phyloP scores from a whole-genome alignment of 805 yeast genomes.

The Yarrowia sp. region DNA sequence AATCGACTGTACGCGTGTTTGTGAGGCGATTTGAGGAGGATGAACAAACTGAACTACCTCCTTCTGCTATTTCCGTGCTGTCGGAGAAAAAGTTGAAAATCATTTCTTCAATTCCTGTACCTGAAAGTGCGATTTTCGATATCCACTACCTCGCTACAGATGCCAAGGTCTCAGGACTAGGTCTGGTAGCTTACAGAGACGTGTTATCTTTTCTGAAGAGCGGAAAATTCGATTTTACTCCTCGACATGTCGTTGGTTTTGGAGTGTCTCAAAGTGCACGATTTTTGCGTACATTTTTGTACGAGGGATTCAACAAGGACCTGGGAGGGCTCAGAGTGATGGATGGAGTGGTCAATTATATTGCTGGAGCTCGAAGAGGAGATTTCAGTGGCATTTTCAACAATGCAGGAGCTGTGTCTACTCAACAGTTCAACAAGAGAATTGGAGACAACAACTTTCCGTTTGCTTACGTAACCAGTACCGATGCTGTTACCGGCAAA shows the following conservation, averaged over 20 bases:
- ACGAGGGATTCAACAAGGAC: conserved; percentile 16
- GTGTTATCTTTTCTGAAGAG: neutral
- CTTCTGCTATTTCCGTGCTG: neutral
- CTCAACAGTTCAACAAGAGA: conserved; percentile 23
- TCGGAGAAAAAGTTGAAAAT: neutral
- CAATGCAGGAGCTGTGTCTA: conserved; percentile 11
- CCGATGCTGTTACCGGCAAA: neutral
- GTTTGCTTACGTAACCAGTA: conserved; percentile 5
- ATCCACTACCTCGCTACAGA: conserved; percentile 13
- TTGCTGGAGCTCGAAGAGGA: conserved; percentile 26
- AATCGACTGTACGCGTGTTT: conserved; percentile 3
- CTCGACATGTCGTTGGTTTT: conserved; percentile 2
- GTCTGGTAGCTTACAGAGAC: conserved; percentile 14
- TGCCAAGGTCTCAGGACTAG: conserved; percentile 7
- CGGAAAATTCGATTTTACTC: neutral
- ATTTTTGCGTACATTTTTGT: conserved; percentile 9
- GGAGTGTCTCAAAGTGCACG: conserved; percentile 24
- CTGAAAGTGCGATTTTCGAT: conserved; percentile 16
- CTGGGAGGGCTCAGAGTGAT: conserved; percentile 8
- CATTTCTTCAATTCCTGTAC: neutral
- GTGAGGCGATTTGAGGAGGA: conserved; percentile 12
- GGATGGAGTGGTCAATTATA: conserved; percentile 21
- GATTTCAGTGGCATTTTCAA: neutral
- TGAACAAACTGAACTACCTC: neutral
- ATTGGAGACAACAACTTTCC: conserved; percentile 26